Evolutionary conservation across 2,329 filamentous ascomycete species (phyloP), one percentile per base, ranked within the genome.

Genomic region (Colletotrichum lentis): DNA sequence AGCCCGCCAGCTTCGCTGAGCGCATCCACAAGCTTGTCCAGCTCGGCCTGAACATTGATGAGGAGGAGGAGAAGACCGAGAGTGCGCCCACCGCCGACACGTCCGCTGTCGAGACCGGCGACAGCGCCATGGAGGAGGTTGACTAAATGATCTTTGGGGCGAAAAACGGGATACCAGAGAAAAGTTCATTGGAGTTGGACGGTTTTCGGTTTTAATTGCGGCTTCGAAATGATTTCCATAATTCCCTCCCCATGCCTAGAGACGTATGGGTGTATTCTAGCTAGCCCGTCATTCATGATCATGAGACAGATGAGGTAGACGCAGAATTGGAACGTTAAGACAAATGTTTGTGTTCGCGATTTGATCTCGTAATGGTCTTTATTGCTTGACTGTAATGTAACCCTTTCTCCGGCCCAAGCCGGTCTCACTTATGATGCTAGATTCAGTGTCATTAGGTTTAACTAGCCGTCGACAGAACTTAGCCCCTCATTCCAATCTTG

Each of bases 21-120:
- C 95, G 96, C 81, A 98, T 99, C 81, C 95, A 99, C 92, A 97
- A 97, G 91, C 94, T 99, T 73, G 94, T 99, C 73, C 96, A 95
- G 75, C 91, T 99, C 71, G 96, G 96, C 76, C 87, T 99, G 80
- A 97, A 98, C 88, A 92, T 99, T 72, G 95, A 98, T 75, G 95
- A 97, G 85, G 91, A 94, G 78, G 89, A 92, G 66, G 94, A 97
- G 83, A 87, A 89, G 66, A 87, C 88, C 64, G 86, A 90, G 69
- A 86, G 85, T 62, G 77, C 79, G 46, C 79, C 80, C 63, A 81
- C 87, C 71, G 89, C 86, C 72, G 91, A 91, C 81, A 81, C 80
- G 55, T 78, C 82, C 70, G 82, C 80, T 68, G 83, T 84, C 72
- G 87, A 88, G 80, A 84, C 91, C 73, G 91, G 90, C 75, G 94